These are phyloP conservation scores for Colletotrichum liaoningense DNA, from an alignment of 2,329 filamentous ascomycete genomes.

Conservation along the genomic window DNA sequence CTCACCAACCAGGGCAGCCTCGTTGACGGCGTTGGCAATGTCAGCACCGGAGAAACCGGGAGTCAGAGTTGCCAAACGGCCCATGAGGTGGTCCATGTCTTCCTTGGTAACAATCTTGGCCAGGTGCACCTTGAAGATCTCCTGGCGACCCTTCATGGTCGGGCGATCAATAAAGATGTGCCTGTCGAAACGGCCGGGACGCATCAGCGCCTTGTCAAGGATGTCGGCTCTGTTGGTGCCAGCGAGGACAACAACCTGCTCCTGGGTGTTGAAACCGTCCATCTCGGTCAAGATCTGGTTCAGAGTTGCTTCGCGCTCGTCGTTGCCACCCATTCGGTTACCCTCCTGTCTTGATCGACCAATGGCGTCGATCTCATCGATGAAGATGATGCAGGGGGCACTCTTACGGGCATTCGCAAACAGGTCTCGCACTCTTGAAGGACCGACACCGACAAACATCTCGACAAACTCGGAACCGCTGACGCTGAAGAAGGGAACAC, in stretches of 20 bases:
- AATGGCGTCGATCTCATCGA: constrained; percentile 98
- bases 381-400: constrained; percentile 98
- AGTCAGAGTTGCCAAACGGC: constrained; percentile 89
- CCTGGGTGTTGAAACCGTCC: constrained; percentile 98
- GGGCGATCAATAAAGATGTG: constrained; percentile 96
- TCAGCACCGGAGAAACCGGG: constrained; percentile 98
- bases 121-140: constrained; percentile 95
- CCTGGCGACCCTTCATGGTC: constrained; percentile 95
- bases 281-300: constrained; percentile 99
- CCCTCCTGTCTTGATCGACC: constrained; percentile 89
- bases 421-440: constrained; percentile 92
- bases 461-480: constrained; percentile 99
- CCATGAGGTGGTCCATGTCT: constrained; percentile 87
- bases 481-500: constrained; percentile 97
- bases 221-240: constrained; percentile 97
- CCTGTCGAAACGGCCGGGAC: constrained; percentile 94
- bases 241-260: constrained; percentile 95
- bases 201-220: constrained; percentile 91
- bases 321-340: constrained; percentile 81
- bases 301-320: constrained; percentile 95
- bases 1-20: constrained; percentile 94
- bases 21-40: constrained; percentile 98
- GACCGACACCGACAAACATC: constrained; percentile 99
- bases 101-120: constrained; percentile 95
- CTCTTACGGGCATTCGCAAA: constrained; percentile 96